Conservation (phyloP, 768 basidiomycete genomes). For the Rhodotorula sphaerocarpa region DNA sequence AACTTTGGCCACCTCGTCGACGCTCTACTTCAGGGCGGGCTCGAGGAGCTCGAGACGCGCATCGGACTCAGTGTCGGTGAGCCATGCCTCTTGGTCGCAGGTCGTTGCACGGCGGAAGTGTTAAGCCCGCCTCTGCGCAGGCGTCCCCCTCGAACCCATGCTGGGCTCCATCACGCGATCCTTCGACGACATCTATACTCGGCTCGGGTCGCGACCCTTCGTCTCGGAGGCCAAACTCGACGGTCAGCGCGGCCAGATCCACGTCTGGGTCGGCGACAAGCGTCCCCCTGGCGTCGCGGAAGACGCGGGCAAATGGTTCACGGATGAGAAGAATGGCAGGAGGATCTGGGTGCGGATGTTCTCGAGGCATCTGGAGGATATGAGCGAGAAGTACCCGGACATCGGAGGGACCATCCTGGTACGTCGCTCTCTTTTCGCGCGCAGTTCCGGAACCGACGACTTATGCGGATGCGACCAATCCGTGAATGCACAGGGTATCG, state of each 20-base stretch:
- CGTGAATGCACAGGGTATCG: neutral
- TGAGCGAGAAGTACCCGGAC: slow-evolving; percentile 63
- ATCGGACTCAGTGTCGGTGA: slow-evolving; percentile 30
- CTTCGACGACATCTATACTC: slow-evolving; percentile 69
- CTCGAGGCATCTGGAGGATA: slow-evolving; percentile 76
- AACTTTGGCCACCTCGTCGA: slow-evolving; percentile 53
- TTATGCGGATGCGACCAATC: neutral
- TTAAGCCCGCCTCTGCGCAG: no score
- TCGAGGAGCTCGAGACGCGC: slow-evolving; percentile 28
- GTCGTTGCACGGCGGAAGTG: slow-evolving; percentile 18
- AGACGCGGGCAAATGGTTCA: slow-evolving; percentile 12
- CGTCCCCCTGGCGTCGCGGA: slow-evolving; percentile 67
- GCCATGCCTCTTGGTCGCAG: neutral
- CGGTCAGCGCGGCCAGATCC: slow-evolving; percentile 50
- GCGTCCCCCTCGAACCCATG: slow-evolving; percentile 67
- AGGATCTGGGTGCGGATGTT: slow-evolving; percentile 59
- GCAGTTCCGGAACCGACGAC: neutral
- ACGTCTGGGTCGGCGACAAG: slow-evolving; percentile 41
- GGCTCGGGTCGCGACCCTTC: slow-evolving; percentile 57
- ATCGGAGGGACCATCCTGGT: slow-evolving; percentile 29
- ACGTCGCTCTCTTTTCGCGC: neutral
- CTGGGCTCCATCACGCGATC: slow-evolving; percentile 80
- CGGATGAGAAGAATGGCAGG: slow-evolving; percentile 40
- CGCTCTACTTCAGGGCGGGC: slow-evolving; percentile 15
- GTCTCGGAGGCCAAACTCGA: slow-evolving; percentile 87